A percentile compares a stretch with the other conserved stretches of the same genome.
Evolutionary conservation across 495 filamentous ascomycete genomes (phyloP).

Genomic region (Hypoxylon subgilvum): DNA sequence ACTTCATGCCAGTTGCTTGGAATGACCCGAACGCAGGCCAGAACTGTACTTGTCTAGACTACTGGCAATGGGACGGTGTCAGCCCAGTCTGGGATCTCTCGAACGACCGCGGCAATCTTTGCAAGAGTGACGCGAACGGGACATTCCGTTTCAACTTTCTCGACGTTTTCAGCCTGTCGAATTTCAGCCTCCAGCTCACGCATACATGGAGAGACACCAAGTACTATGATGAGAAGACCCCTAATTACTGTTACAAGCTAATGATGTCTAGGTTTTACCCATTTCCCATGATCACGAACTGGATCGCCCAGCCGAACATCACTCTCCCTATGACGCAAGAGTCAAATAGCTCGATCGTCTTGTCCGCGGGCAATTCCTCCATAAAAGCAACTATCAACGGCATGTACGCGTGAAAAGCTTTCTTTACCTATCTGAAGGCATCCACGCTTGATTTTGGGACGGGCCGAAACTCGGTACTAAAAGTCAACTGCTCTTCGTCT

Average conservation of each 20-base stretch:
- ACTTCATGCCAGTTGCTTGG: conserved; percentile 46
- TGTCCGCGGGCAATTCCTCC: not conserved
- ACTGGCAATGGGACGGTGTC: conserved; percentile 44
- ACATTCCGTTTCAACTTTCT: conserved; percentile 39
- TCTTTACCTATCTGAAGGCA: no score
- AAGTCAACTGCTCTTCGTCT: no score
- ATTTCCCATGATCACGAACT: conserved; percentile 14
- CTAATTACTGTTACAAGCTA: no score
- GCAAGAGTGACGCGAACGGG: conserved; percentile 22
- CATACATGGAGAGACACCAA: conserved; percentile 42
- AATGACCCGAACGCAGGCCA: conserved; percentile 45
- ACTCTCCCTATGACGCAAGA: conserved; percentile 7
- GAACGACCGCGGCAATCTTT: conserved; percentile 30
- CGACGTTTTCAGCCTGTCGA: conserved; percentile 33
- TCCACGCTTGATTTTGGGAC: no score
- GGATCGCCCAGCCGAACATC: conserved; percentile 20
- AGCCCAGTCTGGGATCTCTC: conserved; percentile 15
- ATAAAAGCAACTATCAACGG: conserved; percentile 22
- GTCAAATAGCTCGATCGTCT: conserved; percentile 14
- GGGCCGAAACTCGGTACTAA: no score
- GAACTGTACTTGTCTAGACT: conserved; percentile 32
- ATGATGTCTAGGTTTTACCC: conserved; percentile 39
- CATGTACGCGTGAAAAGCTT: conserved; percentile 14
- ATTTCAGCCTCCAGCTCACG: conserved; percentile 41
- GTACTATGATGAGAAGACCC: no score